Conservation (phyloP, 208 protist species). For the Crithidia expoeki region DNA sequence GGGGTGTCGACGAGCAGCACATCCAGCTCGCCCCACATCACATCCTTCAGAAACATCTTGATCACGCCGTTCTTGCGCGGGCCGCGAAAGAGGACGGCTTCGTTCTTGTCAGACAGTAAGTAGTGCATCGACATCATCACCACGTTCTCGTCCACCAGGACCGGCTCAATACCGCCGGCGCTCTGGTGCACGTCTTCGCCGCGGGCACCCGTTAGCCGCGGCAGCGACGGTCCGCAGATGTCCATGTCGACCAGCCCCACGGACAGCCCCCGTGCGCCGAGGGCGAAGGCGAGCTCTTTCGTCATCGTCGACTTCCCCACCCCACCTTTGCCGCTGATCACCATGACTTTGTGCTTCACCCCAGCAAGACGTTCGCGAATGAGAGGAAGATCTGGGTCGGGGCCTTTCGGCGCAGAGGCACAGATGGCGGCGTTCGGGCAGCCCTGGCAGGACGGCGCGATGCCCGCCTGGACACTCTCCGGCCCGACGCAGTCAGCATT, state of each 20-base stretch:
- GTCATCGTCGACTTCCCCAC: slow-evolving; percentile 96
- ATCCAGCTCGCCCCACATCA: slow-evolving; percentile 98
- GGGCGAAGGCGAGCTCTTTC: slow-evolving; percentile 88
- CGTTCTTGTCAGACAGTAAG: slow-evolving; percentile 95
- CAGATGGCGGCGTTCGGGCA: slow-evolving; percentile 98
- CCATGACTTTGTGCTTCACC: slow-evolving; percentile 88
- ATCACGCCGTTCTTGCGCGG: slow-evolving; percentile 98
- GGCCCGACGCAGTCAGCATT: slow-evolving; percentile 95
- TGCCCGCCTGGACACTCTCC: slow-evolving; percentile 93
- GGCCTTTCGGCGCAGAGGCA: slow-evolving; percentile 91
- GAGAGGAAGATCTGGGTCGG: slow-evolving; percentile 91
- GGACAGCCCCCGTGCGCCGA: slow-evolving; percentile 68
- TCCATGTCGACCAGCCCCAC: slow-evolving; percentile 99
- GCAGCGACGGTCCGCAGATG: slow-evolving; percentile 98
- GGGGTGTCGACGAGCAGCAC: slow-evolving; percentile 99
- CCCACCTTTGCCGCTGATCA: slow-evolving; percentile 93
- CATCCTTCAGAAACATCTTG: slow-evolving; percentile 98
- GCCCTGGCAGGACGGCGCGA: slow-evolving; percentile 95
- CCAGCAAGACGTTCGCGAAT: slow-evolving; percentile 78
- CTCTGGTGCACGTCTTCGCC: slow-evolving; percentile 93
- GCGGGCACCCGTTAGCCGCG: slow-evolving; percentile 82
- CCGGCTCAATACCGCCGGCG: slow-evolving; percentile 93
- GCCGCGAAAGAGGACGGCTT: slow-evolving; percentile 98
- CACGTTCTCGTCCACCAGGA: slow-evolving; percentile 91
- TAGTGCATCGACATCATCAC: slow-evolving; percentile 99